Conservation (phyloP, 768 basidiomycete species). For the Leccinum obscurum region DNA sequence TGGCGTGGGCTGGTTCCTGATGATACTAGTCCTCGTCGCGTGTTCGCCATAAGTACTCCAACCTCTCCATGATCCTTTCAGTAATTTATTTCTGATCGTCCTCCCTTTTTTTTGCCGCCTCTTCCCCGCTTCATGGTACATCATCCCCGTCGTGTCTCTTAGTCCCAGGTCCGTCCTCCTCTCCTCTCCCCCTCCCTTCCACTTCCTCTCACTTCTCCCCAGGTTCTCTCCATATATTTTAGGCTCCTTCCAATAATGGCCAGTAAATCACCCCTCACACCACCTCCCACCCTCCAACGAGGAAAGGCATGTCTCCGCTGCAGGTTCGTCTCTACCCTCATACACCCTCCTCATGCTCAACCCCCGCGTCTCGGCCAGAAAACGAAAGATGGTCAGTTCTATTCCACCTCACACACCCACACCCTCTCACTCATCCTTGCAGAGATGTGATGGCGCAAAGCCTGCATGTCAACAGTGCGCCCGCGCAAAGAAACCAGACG, state of each 20-base stretch:
- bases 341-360: conserved; percentile 14
- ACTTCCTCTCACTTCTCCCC: conserved; percentile 2
- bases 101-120: background rate
- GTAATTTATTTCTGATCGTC: conserved; percentile 31
- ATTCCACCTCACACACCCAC: background rate
- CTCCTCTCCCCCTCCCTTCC: background rate
- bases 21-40: conserved; percentile 22
- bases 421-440: conserved; percentile 13
- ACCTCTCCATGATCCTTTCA: conserved; percentile 27
- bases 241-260: conserved; percentile 38
- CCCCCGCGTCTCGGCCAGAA: conserved; percentile 40
- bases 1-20: conserved; percentile 19
- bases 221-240: conserved; percentile 37
- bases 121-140: conserved; percentile 24
- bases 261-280: conserved; percentile 30
- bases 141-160: conserved; percentile 24
- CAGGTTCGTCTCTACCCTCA: conserved; percentile 45
- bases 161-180: conserved; percentile 10
- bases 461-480: conserved; percentile 79
- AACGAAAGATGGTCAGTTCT: conserved; percentile 63
- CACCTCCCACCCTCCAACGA: conserved; percentile 52
- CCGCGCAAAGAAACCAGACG: conserved; percentile 73
- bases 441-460: conserved; percentile 79
- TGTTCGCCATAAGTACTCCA: conserved; percentile 31
- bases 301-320: conserved; percentile 74